Evolutionary conservation across 2,329 filamentous ascomycete genomes (phyloP).

Genomic region (Monascus ruber): DNA sequence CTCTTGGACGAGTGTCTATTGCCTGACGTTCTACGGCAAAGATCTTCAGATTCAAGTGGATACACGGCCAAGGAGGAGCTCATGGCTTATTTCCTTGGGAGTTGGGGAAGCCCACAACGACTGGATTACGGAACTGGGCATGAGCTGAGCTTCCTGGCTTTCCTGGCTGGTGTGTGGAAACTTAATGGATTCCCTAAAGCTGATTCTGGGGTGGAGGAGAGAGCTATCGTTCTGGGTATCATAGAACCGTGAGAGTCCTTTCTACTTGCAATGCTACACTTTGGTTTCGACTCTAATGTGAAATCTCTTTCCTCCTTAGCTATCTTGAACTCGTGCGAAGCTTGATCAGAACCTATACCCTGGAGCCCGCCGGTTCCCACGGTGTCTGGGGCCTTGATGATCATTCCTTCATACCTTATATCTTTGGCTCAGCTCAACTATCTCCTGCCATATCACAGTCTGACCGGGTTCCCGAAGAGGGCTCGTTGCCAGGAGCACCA

Average conservation of each 20-base stretch:
- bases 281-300: constrained; percentile 8
- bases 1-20: constrained; percentile 51
- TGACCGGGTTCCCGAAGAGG: constrained; percentile 61
- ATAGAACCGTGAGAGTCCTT: constrained; percentile 11
- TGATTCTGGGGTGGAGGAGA: constrained; percentile 48
- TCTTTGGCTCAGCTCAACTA: constrained; percentile 87
- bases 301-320: constrained; percentile 29
- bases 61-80: constrained; percentile 55
- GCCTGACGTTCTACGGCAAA: constrained; percentile 30
- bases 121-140: constrained; percentile 95
- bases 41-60: constrained; percentile 16
- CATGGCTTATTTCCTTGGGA: constrained; percentile 66
- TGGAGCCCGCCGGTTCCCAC: constrained; percentile 91
- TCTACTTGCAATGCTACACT: constrained; percentile 13
- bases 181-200: constrained; percentile 63
- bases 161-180: constrained; percentile 84
- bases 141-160: constrained; percentile 88
- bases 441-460: constrained; percentile 58
- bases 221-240: constrained; percentile 68
- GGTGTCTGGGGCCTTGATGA: constrained; percentile 99
- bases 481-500: constrained; percentile 61
- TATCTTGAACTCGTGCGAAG: constrained; percentile 71
- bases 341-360: constrained; percentile 78
- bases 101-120: constrained; percentile 77
- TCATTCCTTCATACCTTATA: constrained; percentile 86